Evolutionary conservation across 768 basidiomycete genomes (phyloP).

Genomic region (Sistotremastrum niveocremeum): DNA sequence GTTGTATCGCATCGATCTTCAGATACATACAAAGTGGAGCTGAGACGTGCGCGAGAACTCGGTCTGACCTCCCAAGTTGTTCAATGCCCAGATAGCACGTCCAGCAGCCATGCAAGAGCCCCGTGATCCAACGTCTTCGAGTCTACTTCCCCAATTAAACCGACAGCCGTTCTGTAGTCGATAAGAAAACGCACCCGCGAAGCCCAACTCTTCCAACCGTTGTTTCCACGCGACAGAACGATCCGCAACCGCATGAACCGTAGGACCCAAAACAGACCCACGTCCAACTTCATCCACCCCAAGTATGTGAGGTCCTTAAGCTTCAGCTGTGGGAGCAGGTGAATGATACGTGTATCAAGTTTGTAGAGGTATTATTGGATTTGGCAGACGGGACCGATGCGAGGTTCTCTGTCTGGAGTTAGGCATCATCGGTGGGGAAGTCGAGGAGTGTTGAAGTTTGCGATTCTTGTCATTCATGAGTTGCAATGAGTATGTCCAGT

Average conservation of each 20-base stretch:
- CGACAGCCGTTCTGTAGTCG: background rate
- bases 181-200: slow-evolving; percentile 52
- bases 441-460: no score
- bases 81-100: slow-evolving; percentile 54
- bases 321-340: slow-evolving; percentile 47
- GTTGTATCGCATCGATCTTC: no score
- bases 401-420: no score
- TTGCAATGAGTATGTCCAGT: no score
- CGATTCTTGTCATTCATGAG: no score
- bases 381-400: no score
- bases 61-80: slow-evolving; percentile 72
- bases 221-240: slow-evolving; percentile 72
- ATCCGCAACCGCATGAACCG: slow-evolving; percentile 93
- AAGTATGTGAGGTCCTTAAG: slow-evolving; percentile 85
- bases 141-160: slow-evolving; percentile 34
- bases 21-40: background rate
- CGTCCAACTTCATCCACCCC: slow-evolving; percentile 99
- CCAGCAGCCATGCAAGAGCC: slow-evolving; percentile 49
- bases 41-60: slow-evolving; percentile 46
- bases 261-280: slow-evolving; percentile 88
- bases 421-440: no score
- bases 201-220: slow-evolving; percentile 66
- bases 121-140: slow-evolving; percentile 80
- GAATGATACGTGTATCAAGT: slow-evolving; percentile 74
- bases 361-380: slow-evolving; percentile 41